These are phyloP conservation scores for Aschersonia sp. DNA, from an alignment of 2,329 filamentous ascomycete species.

Conservation along the genomic window DNA sequence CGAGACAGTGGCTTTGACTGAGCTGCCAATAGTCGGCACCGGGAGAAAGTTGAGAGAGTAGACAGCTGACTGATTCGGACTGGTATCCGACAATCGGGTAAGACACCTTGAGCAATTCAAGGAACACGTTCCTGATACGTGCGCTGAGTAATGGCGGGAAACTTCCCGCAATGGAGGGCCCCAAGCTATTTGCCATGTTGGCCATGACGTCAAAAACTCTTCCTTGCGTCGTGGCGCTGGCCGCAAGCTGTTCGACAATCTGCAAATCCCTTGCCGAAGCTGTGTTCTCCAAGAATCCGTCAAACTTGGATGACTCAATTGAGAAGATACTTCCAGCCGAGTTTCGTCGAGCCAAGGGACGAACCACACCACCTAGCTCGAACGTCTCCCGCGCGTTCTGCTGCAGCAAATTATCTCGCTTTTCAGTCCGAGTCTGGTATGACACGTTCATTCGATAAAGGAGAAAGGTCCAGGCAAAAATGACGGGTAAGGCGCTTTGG, in stretches of 20 bases:
- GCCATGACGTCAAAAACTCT: slow-evolving; percentile 39
- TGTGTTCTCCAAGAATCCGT: slow-evolving; percentile 37
- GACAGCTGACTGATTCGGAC: slow-evolving; percentile 50
- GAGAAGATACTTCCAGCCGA: slow-evolving; percentile 48
- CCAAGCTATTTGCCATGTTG: slow-evolving; percentile 32
- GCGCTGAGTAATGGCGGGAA: slow-evolving; percentile 43
- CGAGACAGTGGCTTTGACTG: slow-evolving; percentile 19
- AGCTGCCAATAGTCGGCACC: slow-evolving; percentile 39
- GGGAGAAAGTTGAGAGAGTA: slow-evolving; percentile 48
- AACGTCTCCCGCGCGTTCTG: slow-evolving; percentile 44
- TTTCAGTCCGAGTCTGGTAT: slow-evolving; percentile 46
- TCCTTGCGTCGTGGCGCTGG: slow-evolving; percentile 31
- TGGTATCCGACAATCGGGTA: slow-evolving; percentile 57
- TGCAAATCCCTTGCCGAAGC: slow-evolving; percentile 36
- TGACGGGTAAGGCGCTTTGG: slow-evolving; percentile 54
- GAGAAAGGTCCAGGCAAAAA: slow-evolving; percentile 72
- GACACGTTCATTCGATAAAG: slow-evolving; percentile 53
- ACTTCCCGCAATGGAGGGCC: slow-evolving; percentile 27
- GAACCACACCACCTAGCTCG: slow-evolving; percentile 28
- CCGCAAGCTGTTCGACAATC: slow-evolving; percentile 34
- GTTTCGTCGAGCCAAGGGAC: slow-evolving; percentile 33
- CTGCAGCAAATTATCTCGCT: slow-evolving; percentile 40
- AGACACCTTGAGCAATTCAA: slow-evolving; percentile 57
- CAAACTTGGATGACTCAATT: slow-evolving; percentile 44
- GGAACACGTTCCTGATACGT: slow-evolving; percentile 46